Evolutionary conservation across 768 basidiomycete genomes (phyloP).

Genomic region (Pisolithus orientalis): DNA sequence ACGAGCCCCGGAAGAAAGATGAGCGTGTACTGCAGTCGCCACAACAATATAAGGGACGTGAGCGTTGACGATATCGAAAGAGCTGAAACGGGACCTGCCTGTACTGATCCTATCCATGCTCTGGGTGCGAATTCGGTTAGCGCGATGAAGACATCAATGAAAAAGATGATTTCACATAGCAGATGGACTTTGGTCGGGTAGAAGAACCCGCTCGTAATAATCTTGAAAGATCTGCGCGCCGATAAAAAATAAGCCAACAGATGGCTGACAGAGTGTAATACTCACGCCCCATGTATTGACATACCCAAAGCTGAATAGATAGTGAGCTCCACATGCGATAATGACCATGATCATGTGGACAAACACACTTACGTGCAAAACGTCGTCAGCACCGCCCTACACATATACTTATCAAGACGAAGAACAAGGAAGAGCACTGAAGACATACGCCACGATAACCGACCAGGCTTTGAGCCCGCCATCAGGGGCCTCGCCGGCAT

Average conservation of each 20-base stretch:
- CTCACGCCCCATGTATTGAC: conserved; percentile 73
- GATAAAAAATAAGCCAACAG: not conserved
- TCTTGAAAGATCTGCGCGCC: conserved; percentile 58
- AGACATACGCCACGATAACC: conserved; percentile 19
- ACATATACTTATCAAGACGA: not conserved
- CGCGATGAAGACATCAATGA: not conserved
- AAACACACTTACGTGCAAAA: conserved; percentile 34
- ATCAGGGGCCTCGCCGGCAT: conserved; percentile 21
- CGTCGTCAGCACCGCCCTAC: conserved; percentile 19
- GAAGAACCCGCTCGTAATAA: conserved; percentile 54
- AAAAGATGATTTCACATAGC: conserved; percentile 43
- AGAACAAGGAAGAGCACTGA: not conserved
- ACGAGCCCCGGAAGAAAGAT: conserved; percentile 57
- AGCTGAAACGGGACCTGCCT: conserved; percentile 32
- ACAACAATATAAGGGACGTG: not conserved
- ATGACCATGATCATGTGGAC: no score
- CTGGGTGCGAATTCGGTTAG: conserved; percentile 29
- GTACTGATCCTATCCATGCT: conserved; percentile 77
- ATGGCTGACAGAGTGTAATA: conserved; percentile 3
- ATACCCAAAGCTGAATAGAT: conserved; percentile 49
- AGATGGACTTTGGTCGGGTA: conserved; percentile 48
- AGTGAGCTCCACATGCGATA: not conserved
- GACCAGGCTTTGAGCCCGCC: conserved; percentile 27
- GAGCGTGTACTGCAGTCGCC: conserved; percentile 45
- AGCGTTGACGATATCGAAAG: not conserved